Percentiles rank a stretch among this genome's conserved stretches.
These are phyloP conservation scores for Talaromyces adpressus DNA, from an alignment of 495 filamentous ascomycete genomes.

Conservation along the genomic window DNA sequence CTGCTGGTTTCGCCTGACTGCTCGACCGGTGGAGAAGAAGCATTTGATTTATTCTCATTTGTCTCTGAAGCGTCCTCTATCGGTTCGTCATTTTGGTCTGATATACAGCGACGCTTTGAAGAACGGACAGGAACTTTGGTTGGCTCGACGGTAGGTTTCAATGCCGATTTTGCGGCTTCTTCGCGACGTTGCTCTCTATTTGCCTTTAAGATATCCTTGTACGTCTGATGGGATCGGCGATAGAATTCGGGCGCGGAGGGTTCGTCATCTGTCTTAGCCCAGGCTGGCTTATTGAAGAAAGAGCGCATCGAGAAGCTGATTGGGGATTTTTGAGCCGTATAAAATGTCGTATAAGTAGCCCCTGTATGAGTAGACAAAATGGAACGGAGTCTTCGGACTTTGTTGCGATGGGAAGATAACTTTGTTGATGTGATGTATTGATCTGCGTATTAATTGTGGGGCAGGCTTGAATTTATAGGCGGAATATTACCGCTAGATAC, in stretches of 20 bases:
- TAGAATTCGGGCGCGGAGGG: conserved; percentile 54
- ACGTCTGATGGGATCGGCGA: conserved; percentile 57
- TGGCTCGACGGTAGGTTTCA: conserved; percentile 10
- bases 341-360: not conserved
- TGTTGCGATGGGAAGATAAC: not conserved
- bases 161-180: conserved; percentile 10
- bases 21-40: not conserved
- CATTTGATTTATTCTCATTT: not conserved
- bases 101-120: conserved; percentile 11
- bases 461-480: not conserved
- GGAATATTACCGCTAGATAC: not conserved
- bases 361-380: not conserved
- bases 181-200: conserved; percentile 25
- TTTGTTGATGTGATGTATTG: not conserved
- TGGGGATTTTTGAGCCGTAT: not conserved
- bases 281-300: conserved; percentile 63
- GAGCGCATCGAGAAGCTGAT: conserved; percentile 39
- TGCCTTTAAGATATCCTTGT: conserved; percentile 52
- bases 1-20: not conserved
- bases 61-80: conserved; percentile 10
- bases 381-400: not conserved
- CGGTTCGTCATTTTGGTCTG: conserved; percentile 8
- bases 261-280: conserved; percentile 36
- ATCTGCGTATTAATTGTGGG: not conserved
- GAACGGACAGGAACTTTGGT: not conserved